phyloP scores from a whole-genome alignment of 257 asterid genomes.

The Fraxinus americana region DNA sequence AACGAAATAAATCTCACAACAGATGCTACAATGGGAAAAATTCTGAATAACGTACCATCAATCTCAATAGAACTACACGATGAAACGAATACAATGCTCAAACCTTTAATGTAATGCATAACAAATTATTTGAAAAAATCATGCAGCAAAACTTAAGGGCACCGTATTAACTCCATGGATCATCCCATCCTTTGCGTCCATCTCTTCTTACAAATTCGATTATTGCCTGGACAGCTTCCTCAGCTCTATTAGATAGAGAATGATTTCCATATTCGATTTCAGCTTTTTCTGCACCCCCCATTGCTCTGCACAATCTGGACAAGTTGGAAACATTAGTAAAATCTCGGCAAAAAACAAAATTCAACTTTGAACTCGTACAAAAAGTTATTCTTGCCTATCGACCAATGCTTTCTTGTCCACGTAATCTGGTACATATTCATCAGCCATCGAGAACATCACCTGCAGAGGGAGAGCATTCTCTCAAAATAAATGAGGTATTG shows the following conservation, averaged over 20 bases:
- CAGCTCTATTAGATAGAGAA: conserved; percentile 67
- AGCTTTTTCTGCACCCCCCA: conserved; percentile 90
- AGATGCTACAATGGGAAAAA: not conserved
- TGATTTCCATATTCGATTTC: conserved; percentile 77
- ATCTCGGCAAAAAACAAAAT: not conserved
- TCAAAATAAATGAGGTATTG: not conserved
- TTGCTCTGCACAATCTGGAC: conserved; percentile 69
- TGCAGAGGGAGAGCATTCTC: conserved; percentile 21
- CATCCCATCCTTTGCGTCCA: conserved; percentile 87
- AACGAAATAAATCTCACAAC: not conserved
- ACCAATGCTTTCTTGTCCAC: conserved; percentile 93
- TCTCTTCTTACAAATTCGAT: conserved; percentile 70
- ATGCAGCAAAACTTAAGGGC: not conserved
- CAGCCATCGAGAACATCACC: conserved; percentile 95
- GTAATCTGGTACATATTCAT: conserved; percentile 82
- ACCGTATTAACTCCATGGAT: conserved; percentile 68
- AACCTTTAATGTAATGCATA: not conserved
- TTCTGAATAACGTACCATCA: not conserved
- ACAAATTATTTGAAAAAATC: not conserved
- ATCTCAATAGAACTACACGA: not conserved
- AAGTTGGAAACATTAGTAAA: conserved; percentile 10
- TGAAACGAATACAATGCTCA: not conserved
- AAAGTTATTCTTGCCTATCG: conserved; percentile 59
- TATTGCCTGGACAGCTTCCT: conserved; percentile 70
- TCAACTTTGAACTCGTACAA: not conserved